Percentiles rank a stretch among this genome's conserved stretches.
phyloP scores from a whole-genome alignment of 1,284 basidiomycete species.

The Fomitopsis pinicola region DNA sequence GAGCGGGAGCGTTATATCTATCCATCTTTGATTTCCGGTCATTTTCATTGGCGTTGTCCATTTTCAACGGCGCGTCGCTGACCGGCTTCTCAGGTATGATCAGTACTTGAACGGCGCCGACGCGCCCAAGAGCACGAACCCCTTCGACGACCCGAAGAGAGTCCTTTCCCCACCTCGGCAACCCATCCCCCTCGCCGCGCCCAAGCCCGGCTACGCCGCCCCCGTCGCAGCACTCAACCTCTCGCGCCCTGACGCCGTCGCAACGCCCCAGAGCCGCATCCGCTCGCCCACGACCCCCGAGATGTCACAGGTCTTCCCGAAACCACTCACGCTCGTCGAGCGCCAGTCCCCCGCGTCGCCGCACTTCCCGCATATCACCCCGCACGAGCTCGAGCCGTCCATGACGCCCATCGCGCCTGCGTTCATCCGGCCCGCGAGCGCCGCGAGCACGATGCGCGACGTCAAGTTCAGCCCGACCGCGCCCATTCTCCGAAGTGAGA shows the following conservation, averaged over 20 bases:
- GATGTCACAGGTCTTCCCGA: slow-evolving; percentile 36
- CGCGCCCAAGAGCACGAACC: slow-evolving; percentile 46
- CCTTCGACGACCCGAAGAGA: slow-evolving; percentile 36
- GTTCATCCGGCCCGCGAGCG: slow-evolving; percentile 62
- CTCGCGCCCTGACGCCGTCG: slow-evolving; percentile 40
- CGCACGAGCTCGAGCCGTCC: slow-evolving; percentile 72
- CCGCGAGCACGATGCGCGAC: slow-evolving; percentile 30
- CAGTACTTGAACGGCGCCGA: slow-evolving; percentile 45
- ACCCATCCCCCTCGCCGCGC: slow-evolving; percentile 55
- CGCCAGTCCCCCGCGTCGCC: slow-evolving; percentile 22
- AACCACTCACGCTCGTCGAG: slow-evolving; percentile 29
- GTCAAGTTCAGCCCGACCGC: slow-evolving; percentile 47
- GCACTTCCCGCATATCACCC: slow-evolving; percentile 36
- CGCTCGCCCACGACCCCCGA: slow-evolving; percentile 22
- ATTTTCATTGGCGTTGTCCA: not conserved
- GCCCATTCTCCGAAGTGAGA: slow-evolving; percentile 62
- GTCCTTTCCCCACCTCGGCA: slow-evolving; percentile 31
- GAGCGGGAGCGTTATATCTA: not conserved
- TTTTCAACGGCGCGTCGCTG: not conserved
- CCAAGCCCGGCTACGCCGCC: slow-evolving; percentile 67
- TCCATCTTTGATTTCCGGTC: not conserved
- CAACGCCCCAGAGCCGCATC: slow-evolving; percentile 33
- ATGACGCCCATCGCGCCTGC: slow-evolving; percentile 74
- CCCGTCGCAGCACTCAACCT: slow-evolving; percentile 60
- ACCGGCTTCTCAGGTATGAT: slow-evolving; percentile 48